These are phyloP conservation scores for Pleurotus citrinopileatus DNA, from an alignment of 768 basidiomycete species.

Conservation along the genomic window DNA sequence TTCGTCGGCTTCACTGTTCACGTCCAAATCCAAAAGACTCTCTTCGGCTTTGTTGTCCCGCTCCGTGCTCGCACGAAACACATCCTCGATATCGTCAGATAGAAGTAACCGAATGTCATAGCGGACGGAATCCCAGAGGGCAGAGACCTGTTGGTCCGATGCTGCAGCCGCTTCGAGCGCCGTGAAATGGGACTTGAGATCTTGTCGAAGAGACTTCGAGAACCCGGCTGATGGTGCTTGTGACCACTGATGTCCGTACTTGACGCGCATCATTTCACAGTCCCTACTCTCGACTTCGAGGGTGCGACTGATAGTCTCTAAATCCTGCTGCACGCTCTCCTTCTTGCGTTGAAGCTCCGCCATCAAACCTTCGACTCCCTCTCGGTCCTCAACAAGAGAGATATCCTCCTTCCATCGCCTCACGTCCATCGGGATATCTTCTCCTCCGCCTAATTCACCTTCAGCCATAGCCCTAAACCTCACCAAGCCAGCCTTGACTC, in stretches of 20 bases:
- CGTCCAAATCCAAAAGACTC: slow-evolving; percentile 64
- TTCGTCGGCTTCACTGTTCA: slow-evolving; percentile 57
- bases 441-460: slow-evolving; percentile 57
- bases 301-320: slow-evolving; percentile 61
- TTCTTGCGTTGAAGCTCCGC: slow-evolving; percentile 58
- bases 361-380: slow-evolving; percentile 65
- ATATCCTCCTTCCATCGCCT: slow-evolving; percentile 77
- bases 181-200: slow-evolving; percentile 71
- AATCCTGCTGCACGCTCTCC: slow-evolving; percentile 50
- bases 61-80: slow-evolving; percentile 55
- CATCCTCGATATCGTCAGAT: slow-evolving; percentile 56
- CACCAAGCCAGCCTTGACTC: slow-evolving; percentile 66
- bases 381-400: slow-evolving; percentile 59
- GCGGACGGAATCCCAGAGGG: slow-evolving; percentile 69
- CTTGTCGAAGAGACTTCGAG: slow-evolving; percentile 69
- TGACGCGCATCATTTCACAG: slow-evolving; percentile 85
- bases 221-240: slow-evolving; percentile 78
- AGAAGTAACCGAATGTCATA: slow-evolving; percentile 63
- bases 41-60: slow-evolving; percentile 32
- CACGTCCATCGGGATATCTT: slow-evolving; percentile 70
- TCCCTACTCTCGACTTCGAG: slow-evolving; percentile 83
- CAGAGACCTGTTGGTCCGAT: slow-evolving; percentile 74
- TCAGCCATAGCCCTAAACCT: slow-evolving; percentile 73
- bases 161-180: slow-evolving; percentile 73
- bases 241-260: slow-evolving; percentile 84